These are phyloP conservation scores for Schizothecium vesticola DNA, from an alignment of 495 filamentous ascomycete species.

Conservation along the genomic window DNA sequence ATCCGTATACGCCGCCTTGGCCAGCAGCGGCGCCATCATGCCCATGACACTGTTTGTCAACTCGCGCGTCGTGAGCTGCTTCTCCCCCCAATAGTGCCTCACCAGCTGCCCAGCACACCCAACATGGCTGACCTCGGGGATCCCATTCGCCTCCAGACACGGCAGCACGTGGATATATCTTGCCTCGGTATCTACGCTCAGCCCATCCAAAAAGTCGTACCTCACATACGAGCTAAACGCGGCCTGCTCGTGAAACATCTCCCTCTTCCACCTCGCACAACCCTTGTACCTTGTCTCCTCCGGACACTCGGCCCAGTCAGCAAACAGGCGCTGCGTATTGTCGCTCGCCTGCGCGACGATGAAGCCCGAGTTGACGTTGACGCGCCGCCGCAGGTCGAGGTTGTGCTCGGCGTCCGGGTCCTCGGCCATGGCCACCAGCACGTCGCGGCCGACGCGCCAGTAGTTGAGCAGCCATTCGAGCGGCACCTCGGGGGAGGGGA, in stretches of 20 bases:
- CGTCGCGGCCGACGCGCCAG: conserved; percentile 42
- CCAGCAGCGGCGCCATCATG: conserved; percentile 20
- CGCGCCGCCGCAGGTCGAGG: conserved; percentile 10
- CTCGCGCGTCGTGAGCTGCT: conserved; percentile 16
- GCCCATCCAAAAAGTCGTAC: conserved; percentile 27
- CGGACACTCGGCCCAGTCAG: conserved; percentile 30
- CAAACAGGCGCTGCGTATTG: conserved; percentile 23
- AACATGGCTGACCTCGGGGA: conserved; percentile 3
- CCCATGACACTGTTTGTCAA: conserved; percentile 20
- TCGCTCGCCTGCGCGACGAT: conserved; percentile 27
- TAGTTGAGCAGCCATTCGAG: conserved; percentile 52
- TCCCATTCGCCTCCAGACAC: conserved; percentile 28
- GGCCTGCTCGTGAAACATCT: conserved; percentile 26
- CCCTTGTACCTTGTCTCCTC: conserved; percentile 24
- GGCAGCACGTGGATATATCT: conserved; percentile 22
- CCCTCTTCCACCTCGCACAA: conserved; percentile 22
- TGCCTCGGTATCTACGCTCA: conserved; percentile 19
- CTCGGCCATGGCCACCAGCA: conserved; percentile 41
- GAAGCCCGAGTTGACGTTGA: conserved; percentile 30
- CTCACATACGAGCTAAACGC: conserved; percentile 27
- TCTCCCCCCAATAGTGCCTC: conserved; percentile 27
- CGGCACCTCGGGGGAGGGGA: conserved; percentile 43
- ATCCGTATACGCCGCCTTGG: conserved; percentile 15
- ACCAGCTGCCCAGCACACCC: conserved; percentile 25
- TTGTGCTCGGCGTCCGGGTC: conserved; percentile 29